Evolutionary conservation across 2,329 filamentous ascomycete species (phyloP), one percentile per base, ranked within the genome.

Genomic region (Fusarium nelsonii): DNA sequence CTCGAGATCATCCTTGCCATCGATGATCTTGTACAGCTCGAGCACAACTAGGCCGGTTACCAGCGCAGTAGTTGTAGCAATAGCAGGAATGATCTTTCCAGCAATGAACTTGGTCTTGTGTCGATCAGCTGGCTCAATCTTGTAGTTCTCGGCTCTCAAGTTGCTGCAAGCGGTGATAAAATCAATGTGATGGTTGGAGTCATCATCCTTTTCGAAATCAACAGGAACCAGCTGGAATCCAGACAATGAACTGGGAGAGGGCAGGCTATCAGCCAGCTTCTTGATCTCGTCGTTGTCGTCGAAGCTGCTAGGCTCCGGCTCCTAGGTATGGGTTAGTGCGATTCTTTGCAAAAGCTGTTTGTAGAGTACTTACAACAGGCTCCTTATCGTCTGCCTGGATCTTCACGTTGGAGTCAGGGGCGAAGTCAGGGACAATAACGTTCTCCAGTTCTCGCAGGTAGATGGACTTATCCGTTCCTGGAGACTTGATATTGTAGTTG

Each of bases 91-190:
- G 73, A 99, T 99, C 88, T 99, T 99, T 79, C 96, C 96, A 33
- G 96, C 97, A 78, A 99, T 99, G 81, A 99, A 98, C 85, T 99
- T 99, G 66, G 95, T 99, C 90, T 96, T 97, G 86, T 97, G 96
- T 66, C 93, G 88, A 77, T 99, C 95, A 1, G 96, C 94, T 69
- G 90, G 87, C 76, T 93, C 89, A 72, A 99, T 99, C 80, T 96
- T 97, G 87, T 99, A 99, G 84, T 99, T 99, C 81, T 97, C 92
- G 1, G 96, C 96, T 63, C 97, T 92, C 63, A 99, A 85, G 79
- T 99, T 99, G 84, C 94, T 97, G 70, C 94, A 94, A 2, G 94
- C 94, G 9, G 96, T 97, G 81, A 99, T 98, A 84, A 99, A 99
- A 81, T 98, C 96, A 75, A 99, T 99, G 84, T 99, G 96, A 81